Conservation (phyloP, 2,329 filamentous ascomycete genomes). For the Curvularia eragrostidis region DNA sequence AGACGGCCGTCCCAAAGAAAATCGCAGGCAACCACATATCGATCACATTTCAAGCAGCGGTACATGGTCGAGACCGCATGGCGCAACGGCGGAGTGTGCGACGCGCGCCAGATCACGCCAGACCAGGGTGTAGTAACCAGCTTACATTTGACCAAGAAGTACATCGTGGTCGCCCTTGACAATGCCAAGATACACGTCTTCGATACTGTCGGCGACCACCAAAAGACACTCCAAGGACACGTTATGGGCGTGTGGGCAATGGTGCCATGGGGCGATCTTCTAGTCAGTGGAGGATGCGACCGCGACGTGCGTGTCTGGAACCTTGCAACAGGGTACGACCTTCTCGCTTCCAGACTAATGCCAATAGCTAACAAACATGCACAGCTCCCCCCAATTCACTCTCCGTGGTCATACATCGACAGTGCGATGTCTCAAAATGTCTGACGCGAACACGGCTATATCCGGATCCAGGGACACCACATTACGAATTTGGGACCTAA, state of each 20-base stretch:
- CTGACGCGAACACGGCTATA: constrained; percentile 89
- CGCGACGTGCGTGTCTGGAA: constrained; percentile 97
- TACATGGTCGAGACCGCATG: constrained; percentile 98
- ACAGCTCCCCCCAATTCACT: constrained; percentile 56
- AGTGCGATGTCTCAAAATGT: constrained; percentile 97
- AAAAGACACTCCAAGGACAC: constrained; percentile 90
- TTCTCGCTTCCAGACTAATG: not conserved
- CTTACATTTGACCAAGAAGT: constrained; percentile 89
- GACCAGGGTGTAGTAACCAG: constrained; percentile 98
- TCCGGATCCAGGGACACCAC: constrained; percentile 96
- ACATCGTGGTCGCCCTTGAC: constrained; percentile 96
- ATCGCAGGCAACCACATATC: constrained; percentile 80
- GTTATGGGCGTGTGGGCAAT: constrained; percentile 99
- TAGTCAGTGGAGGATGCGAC: constrained; percentile 96
- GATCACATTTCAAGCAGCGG: constrained; percentile 96
- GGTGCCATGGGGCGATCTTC: constrained; percentile 94
- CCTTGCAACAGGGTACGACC: constrained; percentile 81
- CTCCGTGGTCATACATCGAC: constrained; percentile 95
- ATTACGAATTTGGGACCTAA: constrained; percentile 92
- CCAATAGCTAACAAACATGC: constrained; percentile 17
- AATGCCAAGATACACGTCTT: constrained; percentile 99
- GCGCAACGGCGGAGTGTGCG: constrained; percentile 87
- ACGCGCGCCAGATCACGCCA: constrained; percentile 87
- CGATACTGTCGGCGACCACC: constrained; percentile 84
- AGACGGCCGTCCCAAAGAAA: constrained; percentile 48